Base-by-base conservation (phyloP, 2,329 filamentous ascomycete genomes). In the Epichloe brachyelytri region DNA sequence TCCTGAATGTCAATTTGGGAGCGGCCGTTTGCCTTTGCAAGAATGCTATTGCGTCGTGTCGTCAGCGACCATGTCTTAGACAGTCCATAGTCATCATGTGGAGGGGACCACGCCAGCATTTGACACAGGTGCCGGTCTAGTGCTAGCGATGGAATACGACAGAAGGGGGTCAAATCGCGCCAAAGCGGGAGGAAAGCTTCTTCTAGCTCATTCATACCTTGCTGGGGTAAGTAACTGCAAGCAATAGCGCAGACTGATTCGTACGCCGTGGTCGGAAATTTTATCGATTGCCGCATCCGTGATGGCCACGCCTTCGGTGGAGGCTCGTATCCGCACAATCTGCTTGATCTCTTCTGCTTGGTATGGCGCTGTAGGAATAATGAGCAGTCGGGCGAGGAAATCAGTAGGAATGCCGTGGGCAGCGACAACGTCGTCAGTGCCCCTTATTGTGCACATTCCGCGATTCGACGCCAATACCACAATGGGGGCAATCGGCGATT, bases 401-500 rank as follows among this genome's bases (percentile, higher is more conserved):
- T 98, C 93, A 10, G 91, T 82, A 15, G 93, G 93, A 59, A 98
- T 85, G 63, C 93, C 93, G 71, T 98, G 93, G 4, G 93, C 88
- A 51, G 89, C 88, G 60, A 86, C 77, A 63, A 93, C 77, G 66
- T 87, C 80, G 60, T 85, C 79, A 51, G 86, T 91, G 63, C 91
- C 91, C 60, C 89, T 87, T 64, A 98, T 93, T 57, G 88, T 86
- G 57, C 88, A 91, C 75, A 90, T 85, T 67, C 93, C 93, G 62
- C 93, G 85, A 74, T 98, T 98, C 41, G 93, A 97, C 53, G 93
- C 93, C 54, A 98, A 83, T 58, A 98, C 93, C 55, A 98, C 93
- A 63, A 98, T 95, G 52, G 93, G 93, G 2, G 91, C 91, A 63
- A 98, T 94, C 58, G 83, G 80, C 51, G 88, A 90, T 76, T 98